Evolutionary conservation across 352 stramenopile species (phyloP).

Genomic region (Phytophthora sansomeana): DNA sequence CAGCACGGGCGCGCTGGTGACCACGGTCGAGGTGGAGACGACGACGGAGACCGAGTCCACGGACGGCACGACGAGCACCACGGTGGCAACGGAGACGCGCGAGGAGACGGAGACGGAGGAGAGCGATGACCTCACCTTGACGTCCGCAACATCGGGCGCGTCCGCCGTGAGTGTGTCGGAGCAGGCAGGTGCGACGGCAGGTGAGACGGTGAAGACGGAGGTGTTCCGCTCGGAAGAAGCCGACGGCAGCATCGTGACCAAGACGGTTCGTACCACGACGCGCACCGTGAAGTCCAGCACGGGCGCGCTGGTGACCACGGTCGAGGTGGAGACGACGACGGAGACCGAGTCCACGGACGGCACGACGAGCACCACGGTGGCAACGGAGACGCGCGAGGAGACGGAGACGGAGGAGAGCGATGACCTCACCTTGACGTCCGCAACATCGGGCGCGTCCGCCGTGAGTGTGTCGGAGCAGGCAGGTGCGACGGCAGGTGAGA

Average conservation of each 20-base stretch:
- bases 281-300: neutral
- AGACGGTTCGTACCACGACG: neutral
- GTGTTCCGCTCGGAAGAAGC: neutral
- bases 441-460: neutral
- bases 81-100: no score
- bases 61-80: no score
- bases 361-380: neutral
- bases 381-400: neutral
- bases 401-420: neutral
- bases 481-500: neutral
- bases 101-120: no score
- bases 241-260: neutral
- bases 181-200: neutral
- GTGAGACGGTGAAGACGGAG: neutral
- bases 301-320: neutral
- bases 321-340: neutral
- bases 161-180: neutral
- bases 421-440: neutral
- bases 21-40: no score
- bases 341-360: neutral
- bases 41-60: no score
- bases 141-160: neutral
- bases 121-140: neutral
- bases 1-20: no score
- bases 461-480: neutral